These are phyloP conservation scores for Dryas alaskensis DNA, from an alignment of 306 rosid genomes.

Conservation along the genomic window DNA sequence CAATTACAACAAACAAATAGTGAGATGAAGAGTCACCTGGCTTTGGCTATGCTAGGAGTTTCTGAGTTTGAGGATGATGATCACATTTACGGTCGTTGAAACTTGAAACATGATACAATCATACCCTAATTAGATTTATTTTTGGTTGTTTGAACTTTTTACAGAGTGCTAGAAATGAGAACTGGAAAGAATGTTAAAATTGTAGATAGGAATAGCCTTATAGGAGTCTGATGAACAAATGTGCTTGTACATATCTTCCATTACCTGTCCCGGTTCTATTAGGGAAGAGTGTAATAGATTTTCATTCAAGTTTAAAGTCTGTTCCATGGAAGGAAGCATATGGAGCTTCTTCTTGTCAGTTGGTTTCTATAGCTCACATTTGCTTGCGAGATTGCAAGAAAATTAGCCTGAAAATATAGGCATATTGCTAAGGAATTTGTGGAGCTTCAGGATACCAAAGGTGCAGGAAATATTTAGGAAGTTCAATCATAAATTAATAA, in stretches of 20 bases:
- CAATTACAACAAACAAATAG: conserved; percentile 59
- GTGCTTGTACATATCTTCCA: conserved; percentile 47
- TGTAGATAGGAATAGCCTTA: conserved; percentile 55
- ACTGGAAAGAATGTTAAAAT: conserved; percentile 30
- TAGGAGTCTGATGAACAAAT: conserved; percentile 37
- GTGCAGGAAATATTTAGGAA: too few relatives aligned
- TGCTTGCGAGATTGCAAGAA: background rate
- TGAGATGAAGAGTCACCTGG: conserved; percentile 84
- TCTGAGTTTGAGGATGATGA: conserved; percentile 89
- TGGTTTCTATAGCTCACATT: background rate
- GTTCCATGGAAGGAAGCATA: background rate
- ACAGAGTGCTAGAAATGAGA: conserved; percentile 25
- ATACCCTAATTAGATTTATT: background rate
- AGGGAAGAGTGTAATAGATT: conserved; percentile 41
- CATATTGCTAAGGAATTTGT: too few relatives aligned
- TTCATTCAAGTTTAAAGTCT: conserved; percentile 14
- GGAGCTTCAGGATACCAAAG: too few relatives aligned
- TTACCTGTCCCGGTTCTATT: conserved; percentile 30
- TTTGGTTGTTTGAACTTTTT: conserved; percentile 38
- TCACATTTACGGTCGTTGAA: conserved; percentile 52
- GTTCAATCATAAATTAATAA: too few relatives aligned
- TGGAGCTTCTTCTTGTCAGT: background rate
- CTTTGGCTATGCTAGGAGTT: conserved; percentile 92
- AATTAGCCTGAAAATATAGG: background rate
- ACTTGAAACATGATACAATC: background rate